Conservation (phyloP, 2,329 filamentous ascomycete genomes). For the Claviceps quebecensis region DNA sequence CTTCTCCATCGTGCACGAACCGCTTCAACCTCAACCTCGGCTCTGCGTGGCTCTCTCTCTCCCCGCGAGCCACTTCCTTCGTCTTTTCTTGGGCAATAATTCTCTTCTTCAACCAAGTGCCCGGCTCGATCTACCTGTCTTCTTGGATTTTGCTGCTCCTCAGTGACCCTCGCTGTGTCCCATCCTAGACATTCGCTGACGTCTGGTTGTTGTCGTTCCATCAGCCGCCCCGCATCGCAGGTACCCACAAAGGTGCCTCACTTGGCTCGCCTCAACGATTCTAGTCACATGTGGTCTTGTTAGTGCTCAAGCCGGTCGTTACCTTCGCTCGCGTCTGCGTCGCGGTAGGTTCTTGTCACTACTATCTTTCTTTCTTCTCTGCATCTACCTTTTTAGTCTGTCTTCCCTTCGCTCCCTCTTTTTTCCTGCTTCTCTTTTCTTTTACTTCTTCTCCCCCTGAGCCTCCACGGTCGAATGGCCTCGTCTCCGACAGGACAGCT, state of each 20-base stretch:
- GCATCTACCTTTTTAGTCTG: background rate
- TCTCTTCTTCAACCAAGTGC: too few species aligned
- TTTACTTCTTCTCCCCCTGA: background rate
- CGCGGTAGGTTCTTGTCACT: background rate
- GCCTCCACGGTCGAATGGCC: background rate
- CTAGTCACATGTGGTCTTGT: constrained; percentile 4
- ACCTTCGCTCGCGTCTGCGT: background rate
- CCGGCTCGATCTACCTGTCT: too few species aligned
- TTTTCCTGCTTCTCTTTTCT: background rate
- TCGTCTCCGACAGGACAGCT: background rate
- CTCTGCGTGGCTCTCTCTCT: too few species aligned
- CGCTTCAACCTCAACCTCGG: too few species aligned
- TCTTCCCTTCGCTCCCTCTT: too few species aligned
- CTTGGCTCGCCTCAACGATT: constrained; percentile 1
- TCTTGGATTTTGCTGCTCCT: too few species aligned
- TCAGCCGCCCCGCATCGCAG: constrained; percentile 1
- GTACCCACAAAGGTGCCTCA: background rate
- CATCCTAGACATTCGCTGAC: too few species aligned
- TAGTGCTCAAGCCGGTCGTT: background rate
- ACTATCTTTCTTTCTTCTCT: background rate
- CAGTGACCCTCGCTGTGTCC: too few species aligned
- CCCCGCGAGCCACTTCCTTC: too few species aligned
- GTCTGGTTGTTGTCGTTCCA: background rate
- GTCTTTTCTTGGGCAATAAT: too few species aligned
- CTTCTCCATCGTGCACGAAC: too few species aligned